These are phyloP conservation scores for Prinsepia uniflora DNA, from an alignment of 306 rosid species.

Conservation along the genomic window DNA sequence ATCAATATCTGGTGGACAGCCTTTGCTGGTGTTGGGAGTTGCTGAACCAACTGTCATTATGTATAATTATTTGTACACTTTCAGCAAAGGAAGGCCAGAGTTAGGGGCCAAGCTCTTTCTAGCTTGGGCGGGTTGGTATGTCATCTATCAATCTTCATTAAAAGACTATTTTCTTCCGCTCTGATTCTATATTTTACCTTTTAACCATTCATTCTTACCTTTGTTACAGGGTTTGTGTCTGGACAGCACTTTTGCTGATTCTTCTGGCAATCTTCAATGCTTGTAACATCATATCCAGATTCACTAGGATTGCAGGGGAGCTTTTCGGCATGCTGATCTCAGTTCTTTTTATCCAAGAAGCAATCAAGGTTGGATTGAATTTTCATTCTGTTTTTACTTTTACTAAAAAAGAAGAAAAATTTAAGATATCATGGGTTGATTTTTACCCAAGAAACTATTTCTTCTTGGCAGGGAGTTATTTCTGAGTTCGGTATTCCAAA, in stretches of 20 bases:
- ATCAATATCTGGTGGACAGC: conserved; percentile 84
- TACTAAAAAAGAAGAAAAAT: not conserved
- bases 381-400: too few relatives aligned
- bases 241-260: conserved; percentile 67
- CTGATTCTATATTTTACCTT: too few relatives aligned
- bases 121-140: conserved; percentile 91
- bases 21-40: conserved; percentile 76
- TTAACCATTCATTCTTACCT: not conserved
- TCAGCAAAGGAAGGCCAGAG: conserved; percentile 49
- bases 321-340: conserved; percentile 85
- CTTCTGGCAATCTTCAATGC: conserved; percentile 80
- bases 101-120: conserved; percentile 61
- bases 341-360: conserved; percentile 79
- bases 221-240: conserved; percentile 71
- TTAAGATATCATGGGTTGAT: not conserved
- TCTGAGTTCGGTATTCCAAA: conserved; percentile 66
- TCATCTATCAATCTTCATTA: not conserved
- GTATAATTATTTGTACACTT: conserved; percentile 79
- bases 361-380: conserved; percentile 52
- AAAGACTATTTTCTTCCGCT: too few relatives aligned
- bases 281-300: conserved; percentile 57
- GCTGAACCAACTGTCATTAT: conserved; percentile 93
- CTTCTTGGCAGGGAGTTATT: conserved; percentile 53
- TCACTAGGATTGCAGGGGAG: conserved; percentile 87
- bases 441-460: not conserved